Conservation (phyloP, 31 red algal genomes). For the Odonthalia washingtoniensis region DNA sequence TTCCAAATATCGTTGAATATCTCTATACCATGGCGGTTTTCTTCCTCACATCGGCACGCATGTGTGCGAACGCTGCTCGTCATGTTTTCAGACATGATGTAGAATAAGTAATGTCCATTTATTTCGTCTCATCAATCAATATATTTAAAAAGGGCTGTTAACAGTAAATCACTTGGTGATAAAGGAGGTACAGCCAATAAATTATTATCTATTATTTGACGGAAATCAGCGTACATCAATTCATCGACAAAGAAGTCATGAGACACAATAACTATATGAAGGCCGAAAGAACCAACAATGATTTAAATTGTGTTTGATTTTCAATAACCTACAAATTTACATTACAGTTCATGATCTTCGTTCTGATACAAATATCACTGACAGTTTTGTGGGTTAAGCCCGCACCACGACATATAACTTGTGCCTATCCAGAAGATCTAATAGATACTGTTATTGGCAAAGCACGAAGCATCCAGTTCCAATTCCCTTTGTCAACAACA, state of each 20-base stretch:
- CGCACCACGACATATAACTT: constrained; percentile 9
- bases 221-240: neutral
- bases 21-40: too few relatives aligned
- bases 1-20: too few relatives aligned
- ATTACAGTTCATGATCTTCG: constrained; percentile 28
- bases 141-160: neutral
- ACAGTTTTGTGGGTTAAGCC: constrained; percentile 25
- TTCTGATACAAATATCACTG: neutral
- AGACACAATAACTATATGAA: constrained; percentile 14
- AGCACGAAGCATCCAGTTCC: constrained; percentile 6
- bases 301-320: constrained; percentile 7
- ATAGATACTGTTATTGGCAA: neutral
- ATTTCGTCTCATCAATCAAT: neutral
- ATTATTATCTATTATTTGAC: neutral
- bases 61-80: too few relatives aligned
- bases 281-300: constrained; percentile 10
- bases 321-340: neutral
- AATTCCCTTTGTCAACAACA: neutral
- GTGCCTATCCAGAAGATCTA: constrained; percentile 8
- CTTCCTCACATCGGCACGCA: too few relatives aligned
- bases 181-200: constrained; percentile 21
- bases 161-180: neutral
- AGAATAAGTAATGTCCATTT: too few relatives aligned
- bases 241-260: neutral
- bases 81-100: too few relatives aligned